Evolutionary conservation across 306 rosid species (phyloP).

Genomic region (Cucumis cinereus): DNA sequence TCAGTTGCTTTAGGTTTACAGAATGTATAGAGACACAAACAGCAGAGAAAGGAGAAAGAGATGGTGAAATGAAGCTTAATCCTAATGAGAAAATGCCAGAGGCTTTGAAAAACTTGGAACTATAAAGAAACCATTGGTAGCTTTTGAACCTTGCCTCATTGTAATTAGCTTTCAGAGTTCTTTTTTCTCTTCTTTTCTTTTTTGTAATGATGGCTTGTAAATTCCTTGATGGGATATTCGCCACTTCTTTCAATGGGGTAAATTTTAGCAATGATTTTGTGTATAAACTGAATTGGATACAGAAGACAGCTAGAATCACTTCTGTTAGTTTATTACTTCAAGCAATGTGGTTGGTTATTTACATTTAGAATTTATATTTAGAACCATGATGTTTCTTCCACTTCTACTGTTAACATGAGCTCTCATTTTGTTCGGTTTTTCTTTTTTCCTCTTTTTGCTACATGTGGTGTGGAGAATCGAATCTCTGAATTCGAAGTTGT

Average conservation of each 20-base stretch:
- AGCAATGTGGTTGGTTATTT: not conserved
- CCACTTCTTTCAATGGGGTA: slow-evolving; percentile 4
- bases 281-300: slow-evolving; percentile 3
- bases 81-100: slow-evolving; percentile 18
- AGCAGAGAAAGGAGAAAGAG: slow-evolving; percentile 26
- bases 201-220: slow-evolving; percentile 10
- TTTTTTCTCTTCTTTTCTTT: not conserved
- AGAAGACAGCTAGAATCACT: slow-evolving; percentile 12
- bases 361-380: not conserved
- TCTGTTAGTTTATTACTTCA: not conserved
- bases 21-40: slow-evolving; percentile 25
- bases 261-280: not conserved
- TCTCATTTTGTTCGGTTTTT: not conserved
- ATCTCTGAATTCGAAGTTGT: no score
- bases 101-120: slow-evolving; percentile 20
- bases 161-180: not conserved
- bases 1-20: slow-evolving; percentile 63
- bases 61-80: slow-evolving; percentile 20
- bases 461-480: no score
- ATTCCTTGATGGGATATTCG: slow-evolving; percentile 6
- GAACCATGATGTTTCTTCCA: not conserved
- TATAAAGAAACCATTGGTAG: slow-evolving; percentile 24
- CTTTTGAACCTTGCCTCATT: slow-evolving; percentile 14
- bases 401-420: not conserved
- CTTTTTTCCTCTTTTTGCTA: no score